Evolutionary conservation across 768 basidiomycete species (phyloP), one percentile per base, ranked within the genome.

Genomic region (Mrakia frigida): DNA sequence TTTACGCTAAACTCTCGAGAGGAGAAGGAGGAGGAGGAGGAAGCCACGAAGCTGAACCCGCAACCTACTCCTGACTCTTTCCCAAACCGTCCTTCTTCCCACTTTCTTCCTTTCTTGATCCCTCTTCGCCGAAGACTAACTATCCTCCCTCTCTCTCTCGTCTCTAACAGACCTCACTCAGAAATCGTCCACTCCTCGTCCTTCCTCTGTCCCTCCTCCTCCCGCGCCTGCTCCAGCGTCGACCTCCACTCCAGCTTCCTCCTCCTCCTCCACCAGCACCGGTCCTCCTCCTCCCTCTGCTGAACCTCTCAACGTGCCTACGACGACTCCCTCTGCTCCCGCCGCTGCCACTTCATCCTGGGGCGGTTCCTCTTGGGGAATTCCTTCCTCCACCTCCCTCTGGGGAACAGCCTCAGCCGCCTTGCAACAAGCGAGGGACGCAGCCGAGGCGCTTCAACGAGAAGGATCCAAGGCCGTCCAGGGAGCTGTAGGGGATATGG

Each of bases 281-380:
- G 53, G 43, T 4, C 33, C 65, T 31, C 39, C 75, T 1, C 33
- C 78, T 7, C 33, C 63, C 7, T 21, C 75, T 23, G 35, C 33
- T 46, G 60, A 39, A n/a, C 61, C 70, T 37, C 76, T 73, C 50
- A 77, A 77, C 63, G 63, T 77, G 35, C 76, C 76, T 33, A 70
- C 75, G n/a, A 39, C 63, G 0, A 1, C 76, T 9, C 6, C 70
- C 1, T 31, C 76, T 5, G 14, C 70, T 37, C 7, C 76, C 2
- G 16, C 76, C 0, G 9, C 71, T 0, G n/a, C 63, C 1, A 9
- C 60, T 9, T n/a, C 70, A 13, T 37, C 35, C 16, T 68, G 65
- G 65, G 59, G 71, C 39, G 70, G 63, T 5, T 56, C 56, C n/a
- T 56, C 56, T 5, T 77, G 71, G 76, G 75, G 68, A 16, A 56